Percentiles rank a stretch among this genome's conserved stretches.
Evolutionary conservation across 2,329 filamentous ascomycete genomes (phyloP).

Genomic region (Aspergillus costaricaensis): DNA sequence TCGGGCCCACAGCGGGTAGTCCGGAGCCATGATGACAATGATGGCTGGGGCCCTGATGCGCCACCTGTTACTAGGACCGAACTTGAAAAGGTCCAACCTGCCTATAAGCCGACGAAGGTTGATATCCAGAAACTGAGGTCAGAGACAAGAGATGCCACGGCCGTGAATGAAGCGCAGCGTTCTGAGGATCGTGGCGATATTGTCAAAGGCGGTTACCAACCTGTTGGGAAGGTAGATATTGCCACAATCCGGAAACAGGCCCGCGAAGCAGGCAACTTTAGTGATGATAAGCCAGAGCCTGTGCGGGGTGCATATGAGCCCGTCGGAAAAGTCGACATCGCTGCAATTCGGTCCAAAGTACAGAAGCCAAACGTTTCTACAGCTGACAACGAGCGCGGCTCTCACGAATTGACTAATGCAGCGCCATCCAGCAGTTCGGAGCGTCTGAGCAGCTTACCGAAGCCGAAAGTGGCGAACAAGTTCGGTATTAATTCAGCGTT

Average conservation of each 20-base stretch:
- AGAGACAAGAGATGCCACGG: constrained; percentile 63
- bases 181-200: constrained; percentile 61
- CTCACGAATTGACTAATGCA: constrained; percentile 55
- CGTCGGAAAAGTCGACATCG: constrained; percentile 94
- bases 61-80: constrained; percentile 85
- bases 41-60: constrained; percentile 94
- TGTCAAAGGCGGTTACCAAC: constrained; percentile 85
- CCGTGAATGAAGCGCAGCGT: constrained; percentile 50
- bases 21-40: constrained; percentile 64
- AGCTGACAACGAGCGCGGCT: constrained; percentile 39
- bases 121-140: constrained; percentile 84
- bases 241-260: constrained; percentile 79
- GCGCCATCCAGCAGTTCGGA: constrained; percentile 76
- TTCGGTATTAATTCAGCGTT: constrained; percentile 75
- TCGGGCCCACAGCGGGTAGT: constrained; percentile 49
- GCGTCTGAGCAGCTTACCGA: constrained; percentile 82
- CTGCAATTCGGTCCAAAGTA: constrained; percentile 82
- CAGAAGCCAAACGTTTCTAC: constrained; percentile 59
- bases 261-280: constrained; percentile 55
- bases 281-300: constrained; percentile 76
- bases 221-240: constrained; percentile 97
- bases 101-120: constrained; percentile 94
- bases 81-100: constrained; percentile 86
- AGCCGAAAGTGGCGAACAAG: constrained; percentile 91
- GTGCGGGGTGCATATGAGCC: constrained; percentile 96